phyloP scores from a whole-genome alignment of 2,329 filamentous ascomycete genomes.

The Thelonectria blattea region DNA sequence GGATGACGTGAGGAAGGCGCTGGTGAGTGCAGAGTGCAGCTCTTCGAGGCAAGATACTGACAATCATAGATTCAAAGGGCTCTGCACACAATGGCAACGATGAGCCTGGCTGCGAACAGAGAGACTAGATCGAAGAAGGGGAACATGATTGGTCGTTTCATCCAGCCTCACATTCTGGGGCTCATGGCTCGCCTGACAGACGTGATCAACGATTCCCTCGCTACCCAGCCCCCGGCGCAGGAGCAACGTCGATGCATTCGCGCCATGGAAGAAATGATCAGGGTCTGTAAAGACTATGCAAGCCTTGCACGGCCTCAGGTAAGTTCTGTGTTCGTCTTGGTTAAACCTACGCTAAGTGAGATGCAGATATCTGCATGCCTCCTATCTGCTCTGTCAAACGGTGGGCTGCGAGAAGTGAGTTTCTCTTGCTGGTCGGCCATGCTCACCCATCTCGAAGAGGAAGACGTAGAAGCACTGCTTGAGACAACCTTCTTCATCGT shows the following conservation, averaged over 20 bases:
- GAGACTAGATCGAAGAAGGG: constrained; percentile 55
- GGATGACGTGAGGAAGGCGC: constrained; percentile 58
- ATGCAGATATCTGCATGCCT: constrained; percentile 86
- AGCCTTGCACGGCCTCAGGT: constrained; percentile 86
- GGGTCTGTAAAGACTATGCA: constrained; percentile 73
- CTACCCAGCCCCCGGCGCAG: constrained; percentile 58
- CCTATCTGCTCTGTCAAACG: constrained; percentile 78
- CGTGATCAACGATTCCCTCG: constrained; percentile 71
- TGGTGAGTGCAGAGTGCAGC: constrained; percentile 54
- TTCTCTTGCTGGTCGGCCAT: constrained; percentile 87
- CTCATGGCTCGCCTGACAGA: constrained; percentile 85
- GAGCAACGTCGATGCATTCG: constrained; percentile 81
- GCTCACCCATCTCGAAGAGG: constrained; percentile 74
- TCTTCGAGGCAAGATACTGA: constrained; percentile 33
- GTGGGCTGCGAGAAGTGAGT: constrained; percentile 76
- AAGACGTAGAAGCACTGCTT: constrained; percentile 79
- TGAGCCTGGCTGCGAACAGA: constrained; percentile 48
- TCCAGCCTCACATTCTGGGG: constrained; percentile 83
- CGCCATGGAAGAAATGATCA: constrained; percentile 88
- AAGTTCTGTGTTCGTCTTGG: constrained; percentile 35
- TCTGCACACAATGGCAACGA: constrained; percentile 52
- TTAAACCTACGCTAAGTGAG: constrained; percentile 1
- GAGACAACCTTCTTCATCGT: constrained; percentile 92
- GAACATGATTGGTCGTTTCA: constrained; percentile 73
- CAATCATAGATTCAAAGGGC: constrained; percentile 53